A percentile compares a stretch with the other conserved stretches of the same genome.
Evolutionary conservation across 768 basidiomycete genomes (phyloP).

Genomic region (Kwoniella newhampshirensis): DNA sequence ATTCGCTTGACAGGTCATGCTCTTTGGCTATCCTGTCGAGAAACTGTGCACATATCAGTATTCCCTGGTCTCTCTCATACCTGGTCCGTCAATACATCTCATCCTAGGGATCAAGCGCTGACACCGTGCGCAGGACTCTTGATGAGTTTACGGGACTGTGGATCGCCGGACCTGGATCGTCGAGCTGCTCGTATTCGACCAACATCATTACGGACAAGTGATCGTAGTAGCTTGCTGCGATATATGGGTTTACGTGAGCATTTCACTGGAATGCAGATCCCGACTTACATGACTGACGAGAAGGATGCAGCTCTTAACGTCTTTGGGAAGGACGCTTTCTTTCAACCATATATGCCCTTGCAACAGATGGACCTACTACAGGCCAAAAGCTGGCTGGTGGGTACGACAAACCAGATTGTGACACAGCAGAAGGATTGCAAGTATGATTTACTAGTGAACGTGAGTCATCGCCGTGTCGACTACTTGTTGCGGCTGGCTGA

Average conservation of each 20-base stretch:
- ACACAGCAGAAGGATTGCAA: constrained; percentile 79
- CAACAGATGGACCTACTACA: constrained; percentile 90
- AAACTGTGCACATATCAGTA: constrained; percentile 96
- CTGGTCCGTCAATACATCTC: constrained; percentile 60
- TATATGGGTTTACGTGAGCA: constrained; percentile 83
- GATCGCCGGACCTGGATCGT: constrained; percentile 72
- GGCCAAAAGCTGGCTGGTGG: constrained; percentile 72
- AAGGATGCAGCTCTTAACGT: constrained; percentile 28
- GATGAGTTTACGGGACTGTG: constrained; percentile 85
- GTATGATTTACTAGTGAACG: constrained; percentile 85
- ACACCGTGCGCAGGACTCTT: constrained; percentile 64
- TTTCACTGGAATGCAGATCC: background rate
- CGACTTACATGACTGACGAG: background rate
- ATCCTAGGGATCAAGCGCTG: background rate
- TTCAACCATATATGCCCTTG: constrained; percentile 94
- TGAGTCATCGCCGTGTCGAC: constrained; percentile 49
- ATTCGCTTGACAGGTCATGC: constrained; percentile 69
- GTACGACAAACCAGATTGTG: constrained; percentile 92
- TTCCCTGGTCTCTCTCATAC: constrained; percentile 88
- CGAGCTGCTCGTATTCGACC: constrained; percentile 67
- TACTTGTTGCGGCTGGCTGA: background rate
- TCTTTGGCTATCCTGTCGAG: constrained; percentile 95
- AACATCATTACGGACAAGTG: constrained; percentile 79
- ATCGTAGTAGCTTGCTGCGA: constrained; percentile 83
- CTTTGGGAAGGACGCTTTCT: constrained; percentile 73